A percentile compares a stretch with the other conserved stretches of the same genome.
Evolutionary conservation across 306 rosid species (phyloP).

Genomic region (Prunus campanulata): DNA sequence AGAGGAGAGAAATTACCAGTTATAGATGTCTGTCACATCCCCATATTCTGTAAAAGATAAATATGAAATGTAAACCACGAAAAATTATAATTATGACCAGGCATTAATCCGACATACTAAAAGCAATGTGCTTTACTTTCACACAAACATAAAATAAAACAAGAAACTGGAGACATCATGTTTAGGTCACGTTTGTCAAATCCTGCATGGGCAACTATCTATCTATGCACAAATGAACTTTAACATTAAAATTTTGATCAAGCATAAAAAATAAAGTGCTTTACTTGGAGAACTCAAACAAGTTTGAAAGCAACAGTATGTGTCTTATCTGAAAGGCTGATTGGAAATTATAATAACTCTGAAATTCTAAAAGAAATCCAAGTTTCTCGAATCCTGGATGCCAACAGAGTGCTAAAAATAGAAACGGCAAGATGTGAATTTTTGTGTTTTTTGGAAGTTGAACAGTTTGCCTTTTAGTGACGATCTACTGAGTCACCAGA

Average conservation of each 20-base stretch:
- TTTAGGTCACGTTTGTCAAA: neutral
- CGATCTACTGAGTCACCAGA: neutral
- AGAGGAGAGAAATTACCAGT: conserved; percentile 56
- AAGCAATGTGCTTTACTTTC: neutral
- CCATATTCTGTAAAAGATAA: conserved; percentile 70
- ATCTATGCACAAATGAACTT: neutral
- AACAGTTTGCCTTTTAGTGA: neutral
- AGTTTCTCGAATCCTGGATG: neutral
- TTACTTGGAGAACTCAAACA: neutral
- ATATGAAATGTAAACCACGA: conserved; percentile 21
- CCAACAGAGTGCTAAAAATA: neutral
- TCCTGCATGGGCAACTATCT: neutral
- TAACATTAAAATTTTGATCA: neutral
- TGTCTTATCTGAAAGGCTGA: neutral
- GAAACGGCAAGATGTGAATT: too few species aligned
- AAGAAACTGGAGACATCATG: neutral
- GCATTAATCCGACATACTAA: too few species aligned
- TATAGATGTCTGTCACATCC: conserved; percentile 88
- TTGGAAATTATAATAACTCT: neutral
- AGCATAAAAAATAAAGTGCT: neutral
- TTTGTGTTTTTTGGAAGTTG: neutral
- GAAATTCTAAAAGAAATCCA: neutral
- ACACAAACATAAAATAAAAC: neutral
- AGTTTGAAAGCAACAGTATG: neutral
- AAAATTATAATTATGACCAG: neutral